Conservation (phyloP, 192 early-diverging fungal genomes). For the Chytriomyces sp. region DNA sequence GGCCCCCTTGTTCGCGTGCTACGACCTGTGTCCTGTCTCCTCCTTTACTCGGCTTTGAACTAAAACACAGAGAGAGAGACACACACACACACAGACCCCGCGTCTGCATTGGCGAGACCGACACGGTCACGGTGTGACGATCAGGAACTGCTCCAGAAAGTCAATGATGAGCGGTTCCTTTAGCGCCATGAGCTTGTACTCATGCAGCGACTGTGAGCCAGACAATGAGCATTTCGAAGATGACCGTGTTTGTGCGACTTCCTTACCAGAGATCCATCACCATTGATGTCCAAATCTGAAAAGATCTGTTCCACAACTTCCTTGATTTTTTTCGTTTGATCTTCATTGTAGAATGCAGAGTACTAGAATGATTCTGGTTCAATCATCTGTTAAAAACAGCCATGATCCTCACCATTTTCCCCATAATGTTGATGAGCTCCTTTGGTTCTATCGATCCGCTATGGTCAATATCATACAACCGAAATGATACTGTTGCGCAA, state of each 20-base stretch:
- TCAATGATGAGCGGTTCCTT: constrained; percentile 80
- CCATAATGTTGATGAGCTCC: constrained; percentile 73
- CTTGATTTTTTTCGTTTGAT: constrained; percentile 65
- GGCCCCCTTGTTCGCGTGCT: neutral
- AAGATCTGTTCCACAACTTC: constrained; percentile 72
- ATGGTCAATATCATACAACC: constrained; percentile 78
- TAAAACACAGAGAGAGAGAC: neutral
- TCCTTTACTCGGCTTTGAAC: too few species aligned
- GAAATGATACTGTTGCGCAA: constrained; percentile 66
- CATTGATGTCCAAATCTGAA: constrained; percentile 79
- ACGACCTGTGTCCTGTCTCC: neutral
- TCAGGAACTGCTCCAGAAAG: constrained; percentile 75
- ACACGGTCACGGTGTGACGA: constrained; percentile 19
- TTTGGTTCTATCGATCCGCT: constrained; percentile 72
- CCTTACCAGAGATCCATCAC: constrained; percentile 71
- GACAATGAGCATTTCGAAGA: constrained; percentile 4
- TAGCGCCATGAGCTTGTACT: constrained; percentile 77
- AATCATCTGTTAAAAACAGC: neutral
- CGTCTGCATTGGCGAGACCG: neutral
- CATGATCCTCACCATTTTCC: constrained; percentile 63
- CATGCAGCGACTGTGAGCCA: constrained; percentile 59
- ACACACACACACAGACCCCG: neutral
- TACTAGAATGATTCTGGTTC: constrained; percentile 26
- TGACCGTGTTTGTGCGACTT: neutral
- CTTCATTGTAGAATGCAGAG: constrained; percentile 65